Conservation (phyloP, 169 alveolate genomes). For the Plasmodium ovale region DNA sequence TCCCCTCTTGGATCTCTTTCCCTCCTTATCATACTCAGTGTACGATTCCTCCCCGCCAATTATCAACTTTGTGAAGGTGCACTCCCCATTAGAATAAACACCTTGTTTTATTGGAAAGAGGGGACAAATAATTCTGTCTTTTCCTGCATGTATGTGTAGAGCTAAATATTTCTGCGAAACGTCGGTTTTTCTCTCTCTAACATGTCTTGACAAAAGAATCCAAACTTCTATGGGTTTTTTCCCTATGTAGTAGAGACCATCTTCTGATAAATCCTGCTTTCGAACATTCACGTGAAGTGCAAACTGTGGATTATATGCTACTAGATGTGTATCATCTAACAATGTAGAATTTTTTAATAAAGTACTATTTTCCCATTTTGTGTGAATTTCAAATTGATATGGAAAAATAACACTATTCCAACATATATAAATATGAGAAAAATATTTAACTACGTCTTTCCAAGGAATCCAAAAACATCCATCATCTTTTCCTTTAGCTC, state of each 20-base stretch:
- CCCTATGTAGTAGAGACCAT: conserved; percentile 54
- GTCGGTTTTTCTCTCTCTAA: conserved; percentile 76
- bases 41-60: conserved; percentile 69
- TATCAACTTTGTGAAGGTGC: conserved; percentile 83
- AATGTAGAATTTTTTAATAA: conserved; percentile 79
- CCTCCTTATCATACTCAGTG: conserved; percentile 25
- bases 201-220: conserved; percentile 84
- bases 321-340: conserved; percentile 88
- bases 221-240: conserved; percentile 82
- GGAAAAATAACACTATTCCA: conserved; percentile 88
- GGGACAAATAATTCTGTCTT: conserved; percentile 84
- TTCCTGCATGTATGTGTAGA: conserved; percentile 81
- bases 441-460: conserved; percentile 90
- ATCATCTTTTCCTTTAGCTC: conserved; percentile 81
- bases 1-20: neutral
- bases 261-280: conserved; percentile 67
- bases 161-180: conserved; percentile 84
- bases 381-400: conserved; percentile 80
- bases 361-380: conserved; percentile 83
- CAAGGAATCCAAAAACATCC: conserved; percentile 93
- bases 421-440: conserved; percentile 90
- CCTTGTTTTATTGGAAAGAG: conserved; percentile 86
- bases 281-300: conserved; percentile 51
- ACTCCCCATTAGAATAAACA: conserved; percentile 87
- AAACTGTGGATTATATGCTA: conserved; percentile 90